A percentile compares a stretch with the other conserved stretches of the same genome.
Evolutionary conservation across 176 grass and related monocot species (phyloP).

Genomic region (Elaeis guineensis): DNA sequence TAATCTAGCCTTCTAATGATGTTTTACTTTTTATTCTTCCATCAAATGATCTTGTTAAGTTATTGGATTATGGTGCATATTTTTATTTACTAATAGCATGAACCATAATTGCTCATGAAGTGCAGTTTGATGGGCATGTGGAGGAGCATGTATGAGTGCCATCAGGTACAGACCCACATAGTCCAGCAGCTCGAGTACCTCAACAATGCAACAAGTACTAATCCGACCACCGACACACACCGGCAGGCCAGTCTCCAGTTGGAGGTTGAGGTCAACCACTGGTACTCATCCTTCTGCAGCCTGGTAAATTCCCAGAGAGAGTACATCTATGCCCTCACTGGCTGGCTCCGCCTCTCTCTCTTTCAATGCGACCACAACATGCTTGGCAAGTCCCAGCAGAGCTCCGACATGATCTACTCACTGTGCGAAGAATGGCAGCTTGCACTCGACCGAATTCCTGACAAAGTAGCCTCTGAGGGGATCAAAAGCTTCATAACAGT

Average conservation of each 20-base stretch:
- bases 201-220: slow-evolving; percentile 45
- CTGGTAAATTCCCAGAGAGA: slow-evolving; percentile 81
- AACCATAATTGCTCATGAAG: slow-evolving; percentile 13
- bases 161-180: slow-evolving; percentile 96
- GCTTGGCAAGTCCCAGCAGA: slow-evolving; percentile 40
- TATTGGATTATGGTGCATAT: too few species aligned
- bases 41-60: too few species aligned
- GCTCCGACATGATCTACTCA: slow-evolving; percentile 62
- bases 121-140: slow-evolving; percentile 94
- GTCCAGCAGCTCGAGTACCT: slow-evolving; percentile 93
- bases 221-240: slow-evolving; percentile 68
- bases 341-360: slow-evolving; percentile 90
- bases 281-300: slow-evolving; percentile 87
- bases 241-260: slow-evolving; percentile 76
- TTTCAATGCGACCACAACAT: slow-evolving; percentile 69
- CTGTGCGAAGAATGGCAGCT: slow-evolving; percentile 98
- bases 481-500: slow-evolving; percentile 84
- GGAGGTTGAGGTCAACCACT: slow-evolving; percentile 82
- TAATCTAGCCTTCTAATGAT: too few species aligned
- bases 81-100: too few species aligned
- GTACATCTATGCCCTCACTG: slow-evolving; percentile 80
- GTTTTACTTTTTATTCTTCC: too few species aligned
- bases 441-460: slow-evolving; percentile 79
- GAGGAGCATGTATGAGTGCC: slow-evolving; percentile 99
- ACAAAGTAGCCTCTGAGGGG: slow-evolving; percentile 90